Evolutionary conservation across 1,139 yeast genomes (phyloP), one percentile per base, ranked within the genome.

Genomic region (Blastobotrys illinoisensis): DNA sequence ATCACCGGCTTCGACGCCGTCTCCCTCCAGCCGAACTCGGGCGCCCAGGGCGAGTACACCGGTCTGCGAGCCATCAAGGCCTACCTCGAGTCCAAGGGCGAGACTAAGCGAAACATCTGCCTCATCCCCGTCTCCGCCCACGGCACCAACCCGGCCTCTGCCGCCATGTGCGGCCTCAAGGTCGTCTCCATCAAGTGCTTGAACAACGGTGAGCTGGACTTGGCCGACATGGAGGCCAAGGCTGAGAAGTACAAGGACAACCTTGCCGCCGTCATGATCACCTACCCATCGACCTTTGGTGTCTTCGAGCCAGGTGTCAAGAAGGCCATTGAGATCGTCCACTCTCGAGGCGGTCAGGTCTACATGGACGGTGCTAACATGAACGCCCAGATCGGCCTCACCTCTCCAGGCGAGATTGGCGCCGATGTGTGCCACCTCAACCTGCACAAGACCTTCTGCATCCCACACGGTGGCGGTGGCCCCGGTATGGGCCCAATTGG

Each of bases 391-490:
- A 96, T 93, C 54, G 99, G 99, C 24, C 79, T 93, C 60, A 93
- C 98, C 0, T 88, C 96, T 11, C 99, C 99, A 14, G 99, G 98
- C 57, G 97, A 90, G 69, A 78, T 93, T 65, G 98, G 97, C 53
- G 98, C 98, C n/a, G 99, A 93, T 73, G 98, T 93, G 48, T 93
- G 99, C 73, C 99, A 93, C 69, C 80, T 93, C 75, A 93, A 93
- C 71, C 79, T 93, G 68, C 99, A 93, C 78, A 93, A 93, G 76
- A 93, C 99, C 1, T 93, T 93, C 77, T 93, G 98, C 50, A 90
- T 93, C 68, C 95, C 97, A 58, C 99, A 93, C 70, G 99, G 99
- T 67, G 99, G 99, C 67, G 99, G 99, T 70, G 99, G 99, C 50
- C 99, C 99, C 47, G 99, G 98, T 66, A 96, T 91, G 69, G 99